phyloP scores from a whole-genome alignment of 331 rosid genomes.

The Malus hybrid region DNA sequence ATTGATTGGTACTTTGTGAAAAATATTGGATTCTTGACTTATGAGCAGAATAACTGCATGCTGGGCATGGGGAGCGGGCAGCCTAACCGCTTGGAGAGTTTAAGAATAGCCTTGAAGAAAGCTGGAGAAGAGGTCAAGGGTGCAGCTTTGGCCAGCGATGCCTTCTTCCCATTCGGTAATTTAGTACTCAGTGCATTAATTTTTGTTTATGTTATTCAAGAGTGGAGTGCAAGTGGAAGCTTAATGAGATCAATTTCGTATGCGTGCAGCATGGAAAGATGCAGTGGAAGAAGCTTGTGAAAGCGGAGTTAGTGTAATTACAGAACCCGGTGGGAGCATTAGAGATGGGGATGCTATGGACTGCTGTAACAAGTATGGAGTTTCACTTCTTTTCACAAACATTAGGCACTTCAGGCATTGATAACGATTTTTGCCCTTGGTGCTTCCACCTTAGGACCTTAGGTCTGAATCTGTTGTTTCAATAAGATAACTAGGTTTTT shows the following conservation, averaged over 20 bases:
- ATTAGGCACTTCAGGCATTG: constrained; percentile 92
- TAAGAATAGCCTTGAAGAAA: constrained; percentile 76
- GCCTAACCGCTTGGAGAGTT: constrained; percentile 86
- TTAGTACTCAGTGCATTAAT: not conserved
- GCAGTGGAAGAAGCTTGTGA: constrained; percentile 93
- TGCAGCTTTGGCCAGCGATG: constrained; percentile 93
- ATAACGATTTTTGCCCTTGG: not conserved
- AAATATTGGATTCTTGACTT: constrained; percentile 1
- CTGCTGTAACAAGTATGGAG: constrained; percentile 82
- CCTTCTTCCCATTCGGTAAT: constrained; percentile 96
- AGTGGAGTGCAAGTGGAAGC: not conserved
- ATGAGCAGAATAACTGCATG: constrained; percentile 74
- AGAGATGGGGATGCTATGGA: constrained; percentile 79
- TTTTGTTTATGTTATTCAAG: not conserved
- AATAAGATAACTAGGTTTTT: too few relatives aligned
- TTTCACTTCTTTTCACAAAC: constrained; percentile 70
- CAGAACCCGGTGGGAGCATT: constrained; percentile 90
- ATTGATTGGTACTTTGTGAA: not conserved
- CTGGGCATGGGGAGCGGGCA: constrained; percentile 98
- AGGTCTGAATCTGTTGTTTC: not conserved
- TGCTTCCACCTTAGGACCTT: not conserved
- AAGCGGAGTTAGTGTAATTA: constrained; percentile 58
- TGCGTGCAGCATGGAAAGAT: too few relatives aligned
- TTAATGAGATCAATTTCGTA: constrained; percentile 18
- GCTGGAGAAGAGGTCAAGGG: constrained; percentile 86